These are phyloP conservation scores for Suillus placidus DNA, from an alignment of 768 basidiomycete genomes.

Conservation along the genomic window DNA sequence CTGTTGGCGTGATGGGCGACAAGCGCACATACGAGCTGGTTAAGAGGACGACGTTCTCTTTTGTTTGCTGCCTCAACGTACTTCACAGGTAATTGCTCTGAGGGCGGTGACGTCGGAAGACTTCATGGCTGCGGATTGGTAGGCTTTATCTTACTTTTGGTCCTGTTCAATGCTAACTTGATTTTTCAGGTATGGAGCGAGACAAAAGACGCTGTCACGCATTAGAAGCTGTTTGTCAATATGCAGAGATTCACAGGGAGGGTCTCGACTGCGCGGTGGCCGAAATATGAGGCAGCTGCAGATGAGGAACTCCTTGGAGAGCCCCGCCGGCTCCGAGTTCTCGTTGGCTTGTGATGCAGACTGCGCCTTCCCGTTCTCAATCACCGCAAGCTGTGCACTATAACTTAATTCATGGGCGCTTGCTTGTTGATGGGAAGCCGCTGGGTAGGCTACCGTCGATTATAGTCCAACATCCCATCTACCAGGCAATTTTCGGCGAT, in stretches of 20 bases:
- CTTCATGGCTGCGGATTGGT: slow-evolving; percentile 99
- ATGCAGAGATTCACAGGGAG: slow-evolving; percentile 4
- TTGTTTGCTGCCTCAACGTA: slow-evolving; percentile 10
- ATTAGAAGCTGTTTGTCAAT: slow-evolving; percentile 19
- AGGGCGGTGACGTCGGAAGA: slow-evolving; percentile 96
- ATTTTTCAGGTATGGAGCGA: slow-evolving; percentile 65
- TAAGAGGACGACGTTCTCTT: slow-evolving; percentile 17
- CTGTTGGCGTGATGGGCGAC: slow-evolving; percentile 98
- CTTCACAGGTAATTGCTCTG: slow-evolving; percentile 79
- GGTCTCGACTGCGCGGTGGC: slow-evolving; percentile 24
- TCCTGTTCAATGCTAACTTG: slow-evolving; percentile 28
- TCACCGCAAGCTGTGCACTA: slow-evolving; percentile 26
- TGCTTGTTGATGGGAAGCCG: slow-evolving; percentile 31
- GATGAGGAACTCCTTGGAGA: slow-evolving; percentile 26
- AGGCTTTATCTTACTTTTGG: slow-evolving; percentile 24
- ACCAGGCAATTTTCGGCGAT: slow-evolving; percentile 24
- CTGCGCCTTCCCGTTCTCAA: slow-evolving; percentile 11
- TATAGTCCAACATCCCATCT: slow-evolving; percentile 24
- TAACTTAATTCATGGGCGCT: slow-evolving; percentile 27
- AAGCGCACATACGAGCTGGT: slow-evolving; percentile 94
- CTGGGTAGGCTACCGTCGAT: slow-evolving; percentile 25
- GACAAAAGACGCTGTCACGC: slow-evolving; percentile 34
- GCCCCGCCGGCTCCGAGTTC: slow-evolving; percentile 16
- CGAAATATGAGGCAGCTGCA: slow-evolving; percentile 28
- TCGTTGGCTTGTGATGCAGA: slow-evolving; percentile 29